Conservation (phyloP, 345 rosid species). For the Hibiscus syriacus region DNA sequence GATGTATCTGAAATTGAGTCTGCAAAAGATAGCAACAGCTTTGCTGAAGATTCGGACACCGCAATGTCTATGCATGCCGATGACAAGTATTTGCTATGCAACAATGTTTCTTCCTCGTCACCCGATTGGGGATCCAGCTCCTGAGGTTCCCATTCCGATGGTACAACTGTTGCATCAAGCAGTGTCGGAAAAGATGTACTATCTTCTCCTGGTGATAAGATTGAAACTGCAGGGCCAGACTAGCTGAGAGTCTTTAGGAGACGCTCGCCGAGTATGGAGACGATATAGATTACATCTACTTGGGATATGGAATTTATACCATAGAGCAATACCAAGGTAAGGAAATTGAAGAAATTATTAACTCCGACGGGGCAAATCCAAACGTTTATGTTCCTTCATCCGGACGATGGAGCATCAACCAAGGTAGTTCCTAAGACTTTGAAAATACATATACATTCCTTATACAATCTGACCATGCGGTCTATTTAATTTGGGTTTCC, state of each 20-base stretch:
- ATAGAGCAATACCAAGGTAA: constrained; percentile 36
- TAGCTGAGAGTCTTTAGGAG: constrained; percentile 20
- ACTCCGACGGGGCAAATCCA: constrained; percentile 28
- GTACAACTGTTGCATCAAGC: neutral
- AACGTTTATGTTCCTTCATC: constrained; percentile 50
- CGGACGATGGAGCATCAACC: constrained; percentile 55
- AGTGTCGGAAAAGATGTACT: constrained; percentile 9
- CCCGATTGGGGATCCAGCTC: constrained; percentile 9
- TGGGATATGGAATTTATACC: constrained; percentile 23
- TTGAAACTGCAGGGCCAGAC: constrained; percentile 8
- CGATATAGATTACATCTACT: constrained; percentile 17
- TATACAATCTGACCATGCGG: neutral
- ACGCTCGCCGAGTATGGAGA: constrained; percentile 20
- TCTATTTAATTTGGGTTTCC: neutral
- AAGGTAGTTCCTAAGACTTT: constrained; percentile 34
- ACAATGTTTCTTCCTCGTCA: constrained; percentile 20
- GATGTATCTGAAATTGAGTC: constrained; percentile 30
- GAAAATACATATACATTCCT: neutral
- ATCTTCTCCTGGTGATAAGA: constrained; percentile 4
- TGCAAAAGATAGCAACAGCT: constrained; percentile 42
- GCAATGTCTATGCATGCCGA: constrained; percentile 12
- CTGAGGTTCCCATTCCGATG: constrained; percentile 4
- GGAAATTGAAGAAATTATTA: constrained; percentile 35
- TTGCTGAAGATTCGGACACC: constrained; percentile 26
- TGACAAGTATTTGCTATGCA: constrained; percentile 11